A percentile compares a stretch with the other conserved stretches of the same genome.
Evolutionary conservation across 1,284 basidiomycete species (phyloP).

Genomic region (Malassezia slooffiae): DNA sequence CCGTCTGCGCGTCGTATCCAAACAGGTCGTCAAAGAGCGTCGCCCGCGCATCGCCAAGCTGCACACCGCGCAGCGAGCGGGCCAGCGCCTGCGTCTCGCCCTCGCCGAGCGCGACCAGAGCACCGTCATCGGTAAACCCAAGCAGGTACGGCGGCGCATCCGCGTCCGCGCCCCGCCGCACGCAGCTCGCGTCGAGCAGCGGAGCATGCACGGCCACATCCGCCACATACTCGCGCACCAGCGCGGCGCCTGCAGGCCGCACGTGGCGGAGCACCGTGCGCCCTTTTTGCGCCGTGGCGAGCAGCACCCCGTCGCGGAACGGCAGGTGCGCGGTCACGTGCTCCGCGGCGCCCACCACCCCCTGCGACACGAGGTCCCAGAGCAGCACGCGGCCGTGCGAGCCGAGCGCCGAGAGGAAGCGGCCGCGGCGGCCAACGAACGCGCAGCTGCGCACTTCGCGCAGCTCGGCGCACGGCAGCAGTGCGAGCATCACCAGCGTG

Average conservation of each 20-base stretch:
- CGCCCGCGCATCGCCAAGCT: slow-evolving; percentile 50
- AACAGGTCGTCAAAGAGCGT: slow-evolving; percentile 77
- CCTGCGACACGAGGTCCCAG: slow-evolving; percentile 36
- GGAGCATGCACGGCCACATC: background rate
- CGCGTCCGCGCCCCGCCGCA: slow-evolving; percentile 11
- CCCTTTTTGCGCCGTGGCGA: background rate
- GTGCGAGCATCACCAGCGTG: slow-evolving; percentile 58
- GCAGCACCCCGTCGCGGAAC: slow-evolving; percentile 6
- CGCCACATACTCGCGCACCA: background rate
- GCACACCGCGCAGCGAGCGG: slow-evolving; percentile 16
- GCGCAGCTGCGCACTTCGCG: slow-evolving; percentile 11
- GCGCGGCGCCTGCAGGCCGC: background rate
- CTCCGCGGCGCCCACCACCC: slow-evolving; percentile 15
- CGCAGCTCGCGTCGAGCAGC: slow-evolving; percentile 5
- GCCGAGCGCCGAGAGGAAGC: slow-evolving; percentile 24
- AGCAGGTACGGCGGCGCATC: slow-evolving; percentile 15
- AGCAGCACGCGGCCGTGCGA: slow-evolving; percentile 17
- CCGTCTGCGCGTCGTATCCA: slow-evolving; percentile 50
- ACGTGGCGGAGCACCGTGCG: slow-evolving; percentile 6
- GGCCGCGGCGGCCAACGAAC: slow-evolving; percentile 25
- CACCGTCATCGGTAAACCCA: slow-evolving; percentile 23
- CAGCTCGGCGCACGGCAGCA: slow-evolving; percentile 49
- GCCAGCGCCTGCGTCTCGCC: slow-evolving; percentile 15
- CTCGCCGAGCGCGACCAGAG: slow-evolving; percentile 21
- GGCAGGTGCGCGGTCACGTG: slow-evolving; percentile 8